Base-by-base conservation (phyloP, 129 eudicot genomes). In the Centella asiatica region DNA sequence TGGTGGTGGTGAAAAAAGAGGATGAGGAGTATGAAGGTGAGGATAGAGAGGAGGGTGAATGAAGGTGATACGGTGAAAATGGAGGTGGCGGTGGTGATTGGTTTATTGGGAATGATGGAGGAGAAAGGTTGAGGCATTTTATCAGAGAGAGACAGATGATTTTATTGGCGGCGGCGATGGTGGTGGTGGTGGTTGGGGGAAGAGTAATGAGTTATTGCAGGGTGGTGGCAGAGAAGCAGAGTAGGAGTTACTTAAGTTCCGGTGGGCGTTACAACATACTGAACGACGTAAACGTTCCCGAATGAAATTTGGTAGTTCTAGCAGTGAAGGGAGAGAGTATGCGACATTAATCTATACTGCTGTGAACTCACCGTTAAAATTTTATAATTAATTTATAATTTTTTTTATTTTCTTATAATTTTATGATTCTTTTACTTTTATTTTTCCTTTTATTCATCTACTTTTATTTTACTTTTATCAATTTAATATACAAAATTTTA, bases 21-120 rank as follows among this genome's bases (percentile, higher is more conserved):
- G 11, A 71, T 44, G 23, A 80, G 11, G 66, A 75, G 40, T 79
- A 67, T 31, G 68, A 80, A 67, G 33, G 74, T 55, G 55, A 77
- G 52, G 71, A 83, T 28, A 81, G 71, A 52, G 71, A 80, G 12
- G 76, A 77, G 51, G 23, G 81, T 76, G 80, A 76, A 74, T 71
- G 84, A 65, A 34, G 74, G 78, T 42, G 68, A 19, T 22, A 64
- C 29, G 28, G 64, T 33, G 63, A 60, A 42, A 31, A 55, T 53
- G 70, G 72, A 52, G 64, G 72, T 6, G 65, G 45, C 44, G 70
- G 72, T 56, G 64, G 72, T 6, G 65, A 55, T 17, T 47, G 37
- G 44, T 63, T 71, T 66, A 42, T 62, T 51, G 47, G 69, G 26
- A 54, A 22, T 66, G 68, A 64, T 39, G 33, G 68, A 60, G 48